A percentile compares a stretch with the other conserved stretches of the same genome.
These are phyloP conservation scores for Sporisorium sorghi DNA, from an alignment of 1,284 basidiomycete species.

Conservation along the genomic window DNA sequence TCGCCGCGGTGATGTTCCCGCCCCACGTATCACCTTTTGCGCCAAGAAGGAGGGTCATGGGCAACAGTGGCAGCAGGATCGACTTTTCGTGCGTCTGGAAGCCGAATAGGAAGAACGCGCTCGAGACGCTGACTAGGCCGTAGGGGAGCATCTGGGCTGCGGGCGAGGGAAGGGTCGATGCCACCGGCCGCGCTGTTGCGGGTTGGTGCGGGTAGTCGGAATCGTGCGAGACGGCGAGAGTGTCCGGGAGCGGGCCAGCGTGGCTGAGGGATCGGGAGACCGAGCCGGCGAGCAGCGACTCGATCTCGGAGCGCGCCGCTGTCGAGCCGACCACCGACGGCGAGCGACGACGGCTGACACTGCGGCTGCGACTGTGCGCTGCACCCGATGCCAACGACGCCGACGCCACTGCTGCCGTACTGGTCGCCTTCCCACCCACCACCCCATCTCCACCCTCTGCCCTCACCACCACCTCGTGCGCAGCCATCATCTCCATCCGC, in stretches of 20 bases:
- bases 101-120: constrained; percentile 93
- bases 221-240: constrained; percentile 52
- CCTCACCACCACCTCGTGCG: constrained; percentile 26
- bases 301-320: constrained; percentile 41
- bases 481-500: constrained; percentile 61
- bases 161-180: constrained; percentile 75
- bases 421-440: constrained; percentile 17
- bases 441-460: background rate
- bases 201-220: constrained; percentile 67
- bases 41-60: constrained; percentile 82
- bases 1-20: constrained; percentile 71
- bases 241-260: constrained; percentile 7
- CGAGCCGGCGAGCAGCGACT: constrained; percentile 54
- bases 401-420: constrained; percentile 1
- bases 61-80: constrained; percentile 86
- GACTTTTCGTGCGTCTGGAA: constrained; percentile 97
- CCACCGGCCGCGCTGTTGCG: constrained; percentile 72
- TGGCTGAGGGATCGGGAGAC: constrained; percentile 30
- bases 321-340: constrained; percentile 43
- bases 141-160: constrained; percentile 70
- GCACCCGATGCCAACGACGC: too few species aligned
- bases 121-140: constrained; percentile 63
- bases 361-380: too few species aligned
- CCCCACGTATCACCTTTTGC: constrained; percentile 71
- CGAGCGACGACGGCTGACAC: constrained; percentile 44